A percentile compares a stretch with the other conserved stretches of the same genome.
Evolutionary conservation across 1,139 yeast species (phyloP).

Genomic region (Trichomonascaceae sp.): DNA sequence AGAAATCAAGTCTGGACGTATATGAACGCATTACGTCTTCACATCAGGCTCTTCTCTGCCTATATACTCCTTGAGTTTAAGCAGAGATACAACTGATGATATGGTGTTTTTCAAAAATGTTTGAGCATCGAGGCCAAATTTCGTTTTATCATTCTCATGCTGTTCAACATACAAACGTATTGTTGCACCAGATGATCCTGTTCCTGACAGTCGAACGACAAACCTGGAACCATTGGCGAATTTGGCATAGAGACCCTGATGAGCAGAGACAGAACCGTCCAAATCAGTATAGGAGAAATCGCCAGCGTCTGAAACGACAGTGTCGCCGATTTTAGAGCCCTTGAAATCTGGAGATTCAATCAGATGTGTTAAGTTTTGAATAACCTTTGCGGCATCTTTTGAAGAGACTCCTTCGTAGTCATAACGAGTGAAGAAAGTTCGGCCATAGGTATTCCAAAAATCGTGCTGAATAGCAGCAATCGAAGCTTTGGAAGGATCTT

Average conservation of each 20-base stretch:
- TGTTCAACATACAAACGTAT: slow-evolving; percentile 88
- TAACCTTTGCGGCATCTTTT: slow-evolving; percentile 69
- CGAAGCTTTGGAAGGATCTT: slow-evolving; percentile 50
- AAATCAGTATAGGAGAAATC: slow-evolving; percentile 91
- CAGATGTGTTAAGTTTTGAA: slow-evolving; percentile 48
- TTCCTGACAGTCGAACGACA: slow-evolving; percentile 89
- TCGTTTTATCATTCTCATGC: slow-evolving; percentile 57
- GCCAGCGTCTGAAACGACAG: slow-evolving; percentile 64
- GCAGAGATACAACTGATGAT: slow-evolving; percentile 54
- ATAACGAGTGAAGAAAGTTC: slow-evolving; percentile 96
- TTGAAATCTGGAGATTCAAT: slow-evolving; percentile 38
- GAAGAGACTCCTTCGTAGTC: slow-evolving; percentile 81
- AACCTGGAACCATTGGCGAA: slow-evolving; percentile 78
- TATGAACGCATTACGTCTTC: slow-evolving; percentile 45
- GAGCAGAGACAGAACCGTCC: slow-evolving; percentile 85
- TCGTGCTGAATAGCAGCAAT: slow-evolving; percentile 74
- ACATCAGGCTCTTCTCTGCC: slow-evolving; percentile 90
- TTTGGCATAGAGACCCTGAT: slow-evolving; percentile 88
- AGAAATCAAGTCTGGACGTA: not conserved
- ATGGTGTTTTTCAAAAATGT: slow-evolving; percentile 63
- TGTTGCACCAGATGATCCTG: slow-evolving; percentile 98
- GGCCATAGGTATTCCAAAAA: slow-evolving; percentile 90
- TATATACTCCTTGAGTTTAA: slow-evolving; percentile 65
- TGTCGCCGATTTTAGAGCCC: slow-evolving; percentile 43
- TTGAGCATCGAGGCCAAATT: slow-evolving; percentile 53